Evolutionary conservation across 768 basidiomycete species (phyloP).

Genomic region (Pleurotus salmoneostramineus): DNA sequence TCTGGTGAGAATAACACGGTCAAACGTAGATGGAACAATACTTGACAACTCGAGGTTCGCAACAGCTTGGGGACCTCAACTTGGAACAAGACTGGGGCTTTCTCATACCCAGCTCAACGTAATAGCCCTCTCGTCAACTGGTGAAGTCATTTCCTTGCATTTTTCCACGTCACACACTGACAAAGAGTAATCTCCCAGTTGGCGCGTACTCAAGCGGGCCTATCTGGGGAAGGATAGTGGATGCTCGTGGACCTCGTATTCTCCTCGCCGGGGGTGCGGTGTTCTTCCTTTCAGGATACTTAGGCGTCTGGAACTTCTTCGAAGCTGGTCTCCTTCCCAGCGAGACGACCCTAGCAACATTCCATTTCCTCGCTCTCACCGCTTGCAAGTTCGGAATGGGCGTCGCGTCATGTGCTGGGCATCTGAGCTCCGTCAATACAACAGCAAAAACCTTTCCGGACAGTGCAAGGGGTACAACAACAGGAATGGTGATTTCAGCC

Average conservation of each 20-base stretch:
- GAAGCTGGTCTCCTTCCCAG: slow-evolving; percentile 42
- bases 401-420: slow-evolving; percentile 68
- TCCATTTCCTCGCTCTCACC: slow-evolving; percentile 49
- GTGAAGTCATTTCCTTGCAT: slow-evolving; percentile 33
- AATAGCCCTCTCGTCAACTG: slow-evolving; percentile 71
- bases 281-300: slow-evolving; percentile 67
- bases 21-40: background rate
- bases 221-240: slow-evolving; percentile 76
- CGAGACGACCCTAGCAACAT: slow-evolving; percentile 29
- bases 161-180: background rate
- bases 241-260: slow-evolving; percentile 66
- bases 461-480: slow-evolving; percentile 69
- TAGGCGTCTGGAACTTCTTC: slow-evolving; percentile 67
- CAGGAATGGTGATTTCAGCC: slow-evolving; percentile 78
- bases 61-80: slow-evolving; percentile 81
- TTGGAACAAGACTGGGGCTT: slow-evolving; percentile 71
- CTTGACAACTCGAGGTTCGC: slow-evolving; percentile 14
- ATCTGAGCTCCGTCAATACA: slow-evolving; percentile 69
- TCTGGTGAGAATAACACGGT: no score
- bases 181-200: slow-evolving; percentile 25
- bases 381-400: slow-evolving; percentile 72
- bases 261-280: slow-evolving; percentile 57
- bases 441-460: slow-evolving; percentile 84
- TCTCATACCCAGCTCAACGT: slow-evolving; percentile 81
- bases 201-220: slow-evolving; percentile 79